phyloP scores from a whole-genome alignment of 2,329 filamentous ascomycete species.

The Colletotrichum karsti region DNA sequence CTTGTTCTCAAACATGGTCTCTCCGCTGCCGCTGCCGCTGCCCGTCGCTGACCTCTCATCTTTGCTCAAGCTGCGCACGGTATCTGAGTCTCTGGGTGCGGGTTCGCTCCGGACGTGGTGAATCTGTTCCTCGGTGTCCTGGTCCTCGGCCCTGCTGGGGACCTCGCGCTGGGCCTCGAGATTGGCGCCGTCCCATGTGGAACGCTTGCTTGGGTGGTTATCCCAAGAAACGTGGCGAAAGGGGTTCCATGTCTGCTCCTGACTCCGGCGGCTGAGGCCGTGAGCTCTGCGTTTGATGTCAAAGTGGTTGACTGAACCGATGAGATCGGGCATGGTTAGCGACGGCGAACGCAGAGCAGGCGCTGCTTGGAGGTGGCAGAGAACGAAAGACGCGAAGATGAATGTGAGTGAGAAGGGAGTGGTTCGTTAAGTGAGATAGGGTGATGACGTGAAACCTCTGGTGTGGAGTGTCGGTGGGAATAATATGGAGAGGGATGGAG shows the following conservation, averaged over 20 bases:
- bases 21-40: slow-evolving; percentile 32
- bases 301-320: slow-evolving; percentile 53
- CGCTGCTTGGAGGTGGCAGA: neutral
- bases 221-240: slow-evolving; percentile 53
- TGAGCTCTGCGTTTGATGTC: slow-evolving; percentile 55
- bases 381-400: neutral
- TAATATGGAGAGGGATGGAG: slow-evolving; percentile 4
- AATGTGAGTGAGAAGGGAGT: neutral
- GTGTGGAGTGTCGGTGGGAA: slow-evolving; percentile 23
- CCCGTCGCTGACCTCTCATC: slow-evolving; percentile 22
- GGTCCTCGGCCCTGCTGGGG: slow-evolving; percentile 27
- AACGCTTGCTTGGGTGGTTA: slow-evolving; percentile 35
- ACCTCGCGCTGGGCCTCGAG: slow-evolving; percentile 40
- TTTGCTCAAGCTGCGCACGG: slow-evolving; percentile 31
- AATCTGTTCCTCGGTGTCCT: slow-evolving; percentile 40
- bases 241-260: slow-evolving; percentile 50
- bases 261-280: slow-evolving; percentile 47
- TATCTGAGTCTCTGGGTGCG: slow-evolving; percentile 34
- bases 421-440: slow-evolving; percentile 20
- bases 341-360: neutral
- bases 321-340: slow-evolving; percentile 19
- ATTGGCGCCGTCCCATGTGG: slow-evolving; percentile 44
- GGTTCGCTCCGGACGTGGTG: slow-evolving; percentile 46
- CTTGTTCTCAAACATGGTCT: slow-evolving; percentile 31
- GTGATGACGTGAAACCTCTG: slow-evolving; percentile 25